Conservation (phyloP, 768 basidiomycete genomes). For the Candolleomyces aberdarensis region DNA sequence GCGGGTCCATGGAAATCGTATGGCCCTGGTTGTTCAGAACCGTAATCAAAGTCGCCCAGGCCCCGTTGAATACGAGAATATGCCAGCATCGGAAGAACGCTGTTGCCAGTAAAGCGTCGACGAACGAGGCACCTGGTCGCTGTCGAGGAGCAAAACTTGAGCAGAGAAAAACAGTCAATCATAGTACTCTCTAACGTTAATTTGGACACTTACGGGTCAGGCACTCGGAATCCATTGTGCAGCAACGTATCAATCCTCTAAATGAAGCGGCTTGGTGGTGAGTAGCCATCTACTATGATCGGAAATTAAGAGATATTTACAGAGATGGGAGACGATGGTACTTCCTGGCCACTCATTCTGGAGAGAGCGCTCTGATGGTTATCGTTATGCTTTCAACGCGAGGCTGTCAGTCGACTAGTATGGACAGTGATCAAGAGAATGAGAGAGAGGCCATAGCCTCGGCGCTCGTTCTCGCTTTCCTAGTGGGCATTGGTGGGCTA, state of each 20-base stretch:
- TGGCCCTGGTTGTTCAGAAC: constrained; percentile 41
- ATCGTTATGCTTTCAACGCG: too few relatives aligned
- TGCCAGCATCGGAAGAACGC: constrained; percentile 62
- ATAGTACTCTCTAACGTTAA: background rate
- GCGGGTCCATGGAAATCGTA: constrained; percentile 40
- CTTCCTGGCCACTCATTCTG: too few relatives aligned
- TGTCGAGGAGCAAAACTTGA: constrained; percentile 38
- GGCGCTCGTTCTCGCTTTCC: too few relatives aligned
- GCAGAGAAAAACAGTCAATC: background rate
- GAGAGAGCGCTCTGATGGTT: too few relatives aligned
- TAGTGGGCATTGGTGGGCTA: too few relatives aligned
- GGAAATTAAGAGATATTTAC: background rate
- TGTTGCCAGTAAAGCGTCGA: constrained; percentile 42
- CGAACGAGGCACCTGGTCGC: constrained; percentile 33
- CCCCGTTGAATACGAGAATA: constrained; percentile 50
- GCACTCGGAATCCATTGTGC: constrained; percentile 33
- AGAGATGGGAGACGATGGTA: background rate
- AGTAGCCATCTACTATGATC: background rate
- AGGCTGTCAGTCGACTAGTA: too few relatives aligned
- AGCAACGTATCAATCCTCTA: constrained; percentile 27
- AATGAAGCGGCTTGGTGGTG: background rate
- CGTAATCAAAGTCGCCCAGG: constrained; percentile 47
- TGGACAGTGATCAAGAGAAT: too few relatives aligned
- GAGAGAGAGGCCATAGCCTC: too few relatives aligned
- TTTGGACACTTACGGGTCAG: constrained; percentile 35